Base-by-base conservation (phyloP, 805 yeast species). In the Metschnikowia arizonensis region DNA sequence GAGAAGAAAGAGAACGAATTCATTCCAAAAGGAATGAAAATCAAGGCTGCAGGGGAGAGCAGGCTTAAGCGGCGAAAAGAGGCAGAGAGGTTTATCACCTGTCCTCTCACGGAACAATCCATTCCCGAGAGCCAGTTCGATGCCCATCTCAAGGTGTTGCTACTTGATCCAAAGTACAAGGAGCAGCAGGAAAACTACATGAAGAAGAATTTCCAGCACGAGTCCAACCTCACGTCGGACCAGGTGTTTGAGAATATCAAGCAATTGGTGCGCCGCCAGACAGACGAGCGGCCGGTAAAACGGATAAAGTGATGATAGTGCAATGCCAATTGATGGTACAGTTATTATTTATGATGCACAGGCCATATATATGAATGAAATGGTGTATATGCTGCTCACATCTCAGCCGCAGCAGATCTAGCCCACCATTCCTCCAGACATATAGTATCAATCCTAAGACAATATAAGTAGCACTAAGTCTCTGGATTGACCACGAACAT, bases 151-250 rank as follows among this genome's bases (percentile, higher is more conserved):
- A 76, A 78, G 48, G 76, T 81, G 12, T 68, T 85, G 45, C 68
- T 87, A 30, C 66, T 90, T 36, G 96, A 90, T 62, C 96, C 97
- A 2, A 72, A 78, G 52, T 87, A 86, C 65, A 76, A 79, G 52
- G 80, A 79, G 45, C 88, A 88, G 61, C 81, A 79, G 56, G 77
- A 72, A 33, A 74, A 77, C 43, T 84, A 76, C 60, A 77, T 82
- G 52, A 62, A 69, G 17, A 83, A 83, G 59, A 78, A 80, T 51
- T 72, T 73, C 57, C 56, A 63, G 17, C 65, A 69, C 44, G 62
- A 74, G 10, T 67, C 74, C 6, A 80, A 79, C 52, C 57, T 79
- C 40, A 70, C 78, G 5, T 71, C 77, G 1, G 79, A 75, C 37
- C 84, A 82, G 55, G 85, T 81, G 0, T 80, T 76, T 54, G 79